Base-by-base conservation (phyloP, 2,329 filamentous ascomycete species). In the Clonostachys rosea region DNA sequence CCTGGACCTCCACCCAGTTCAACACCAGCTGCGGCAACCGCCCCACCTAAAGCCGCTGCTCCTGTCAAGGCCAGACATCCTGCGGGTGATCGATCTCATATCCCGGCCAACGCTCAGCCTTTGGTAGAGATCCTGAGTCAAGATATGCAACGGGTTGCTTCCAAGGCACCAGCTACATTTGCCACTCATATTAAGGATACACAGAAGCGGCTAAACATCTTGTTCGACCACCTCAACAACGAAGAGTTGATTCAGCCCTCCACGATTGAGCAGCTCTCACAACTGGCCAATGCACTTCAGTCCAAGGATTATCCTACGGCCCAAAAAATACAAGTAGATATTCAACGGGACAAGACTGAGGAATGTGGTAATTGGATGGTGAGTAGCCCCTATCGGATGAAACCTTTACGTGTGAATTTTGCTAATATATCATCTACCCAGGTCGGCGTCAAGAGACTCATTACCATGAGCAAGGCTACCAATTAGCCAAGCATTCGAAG, bases 151-250 rank as follows among this genome's bases (percentile, higher is more conserved):
- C 87, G 91, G 34, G 88, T 99, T 47, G 91, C 91, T 50, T 72
- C 84, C 34, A 87, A 89, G 56, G 94, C 94, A 1, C 94, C 94
- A 16, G 75, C 86, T n/a, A 84, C 86, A 14, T 96, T 94, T 70
- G 86, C 89, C 52, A 79, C 84, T 13, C 91, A 97, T 64, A 91
- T 99, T 17, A 88, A 90, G 58, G 94, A 97, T 63, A 94, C 91
- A 3, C 89, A 96, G 64, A 96, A 96, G 70, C 84, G 94, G 30
- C 78, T 99, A 49, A 89, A 88, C 58, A 84, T 96, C 44, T 74
- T 99, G n/a, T 97, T 96, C 64, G 92, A 99, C 62, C 91, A 96
- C 65, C 76, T 99, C 42, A 99, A 97, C 76, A 97, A 97, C 55
- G 87, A 91, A 60, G 91, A 97, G 60, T 74, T 96, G 39, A 75